These are phyloP conservation scores for Trichoderma harzianum DNA, from an alignment of 2,329 filamentous ascomycete species.

Conservation along the genomic window DNA sequence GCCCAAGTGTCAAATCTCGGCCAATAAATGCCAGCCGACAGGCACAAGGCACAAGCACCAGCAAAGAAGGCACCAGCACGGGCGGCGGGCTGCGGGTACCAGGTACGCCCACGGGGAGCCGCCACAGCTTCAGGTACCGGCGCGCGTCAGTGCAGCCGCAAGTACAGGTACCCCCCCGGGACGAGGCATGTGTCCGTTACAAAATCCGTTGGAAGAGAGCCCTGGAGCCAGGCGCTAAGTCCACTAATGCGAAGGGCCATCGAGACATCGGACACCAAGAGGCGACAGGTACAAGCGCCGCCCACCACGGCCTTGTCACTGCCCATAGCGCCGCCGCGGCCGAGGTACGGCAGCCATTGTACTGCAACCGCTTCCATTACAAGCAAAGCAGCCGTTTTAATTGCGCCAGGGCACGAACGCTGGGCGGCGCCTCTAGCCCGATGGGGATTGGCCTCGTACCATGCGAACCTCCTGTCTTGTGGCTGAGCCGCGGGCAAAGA, in stretches of 20 bases:
- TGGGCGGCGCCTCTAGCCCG: not conserved
- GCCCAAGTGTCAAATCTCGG: conserved; percentile 15
- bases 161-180: not conserved
- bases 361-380: conserved; percentile 2
- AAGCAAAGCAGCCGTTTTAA: not conserved
- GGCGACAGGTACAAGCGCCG: not conserved
- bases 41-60: not conserved
- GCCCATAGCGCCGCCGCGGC: conserved; percentile 5
- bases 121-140: not conserved
- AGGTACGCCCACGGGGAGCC: not conserved
- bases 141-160: not conserved
- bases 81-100: not conserved
- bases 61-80: not conserved
- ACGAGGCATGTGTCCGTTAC: not conserved
- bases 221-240: not conserved
- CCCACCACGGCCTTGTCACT: not conserved
- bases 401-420: not conserved
- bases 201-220: not conserved
- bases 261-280: not conserved
- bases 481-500: not conserved
- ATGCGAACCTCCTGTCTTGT: not conserved
- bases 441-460: not conserved
- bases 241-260: not conserved
- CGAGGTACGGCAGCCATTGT: not conserved
- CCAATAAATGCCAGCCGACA: conserved; percentile 8